Evolutionary conservation across 2,329 filamentous ascomycete species (phyloP).

Genomic region (Scytalidium sp.): DNA sequence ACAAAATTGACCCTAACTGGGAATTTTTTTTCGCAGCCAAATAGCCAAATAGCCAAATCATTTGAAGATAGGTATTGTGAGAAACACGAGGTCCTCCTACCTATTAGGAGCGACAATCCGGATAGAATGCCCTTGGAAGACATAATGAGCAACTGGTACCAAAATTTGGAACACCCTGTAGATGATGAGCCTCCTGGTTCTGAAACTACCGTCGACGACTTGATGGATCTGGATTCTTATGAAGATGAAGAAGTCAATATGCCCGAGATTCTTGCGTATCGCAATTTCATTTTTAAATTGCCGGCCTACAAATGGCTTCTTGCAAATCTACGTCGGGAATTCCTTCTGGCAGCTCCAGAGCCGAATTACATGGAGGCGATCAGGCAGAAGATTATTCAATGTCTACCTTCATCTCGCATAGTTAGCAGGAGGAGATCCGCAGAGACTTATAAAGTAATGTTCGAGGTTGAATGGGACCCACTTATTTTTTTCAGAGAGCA

Average conservation of each 20-base stretch:
- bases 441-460: conserved; percentile 4
- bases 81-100: not conserved
- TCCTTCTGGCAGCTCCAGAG: conserved; percentile 1
- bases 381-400: not conserved
- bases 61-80: not conserved
- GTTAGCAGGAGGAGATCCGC: conserved; percentile 8
- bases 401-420: conserved; percentile 5
- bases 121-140: conserved; percentile 2
- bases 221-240: not conserved
- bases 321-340: conserved; percentile 6
- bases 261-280: conserved; percentile 4
- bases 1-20: not conserved
- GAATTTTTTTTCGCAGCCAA: not conserved
- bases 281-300: conserved; percentile 3
- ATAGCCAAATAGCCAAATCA: not conserved
- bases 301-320: conserved; percentile 12
- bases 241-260: not conserved
- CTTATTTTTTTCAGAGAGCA: conserved; percentile 6
- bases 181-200: not conserved
- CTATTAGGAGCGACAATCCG: not conserved
- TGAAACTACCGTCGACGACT: not conserved
- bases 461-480: conserved; percentile 7
- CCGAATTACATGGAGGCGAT: conserved; percentile 9
- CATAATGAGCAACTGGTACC: conserved; percentile 1
- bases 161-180: not conserved